Percentiles rank a stretch among this genome's conserved stretches.
Evolutionary conservation across 1,284 basidiomycete species (phyloP).

Genomic region (Tilletia walkeri): DNA sequence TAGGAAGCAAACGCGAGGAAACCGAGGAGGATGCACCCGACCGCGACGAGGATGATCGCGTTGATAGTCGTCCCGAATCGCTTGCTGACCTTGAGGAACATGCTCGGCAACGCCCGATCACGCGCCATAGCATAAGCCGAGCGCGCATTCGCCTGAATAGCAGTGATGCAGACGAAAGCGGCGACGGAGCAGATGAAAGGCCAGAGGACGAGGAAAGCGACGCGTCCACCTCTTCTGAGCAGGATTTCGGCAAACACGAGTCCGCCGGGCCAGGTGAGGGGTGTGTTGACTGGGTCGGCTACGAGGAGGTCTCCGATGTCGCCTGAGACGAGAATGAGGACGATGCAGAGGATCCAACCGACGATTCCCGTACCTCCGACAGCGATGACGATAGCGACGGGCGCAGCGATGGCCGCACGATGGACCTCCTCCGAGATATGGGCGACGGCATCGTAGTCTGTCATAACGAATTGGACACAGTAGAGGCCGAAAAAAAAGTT

Average conservation of each 20-base stretch:
- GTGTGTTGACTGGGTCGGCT: slow-evolving; percentile 10
- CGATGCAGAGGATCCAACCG: slow-evolving; percentile 58
- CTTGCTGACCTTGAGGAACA: slow-evolving; percentile 70
- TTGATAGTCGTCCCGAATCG: slow-evolving; percentile 70
- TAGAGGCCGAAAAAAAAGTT: slow-evolving; percentile 83
- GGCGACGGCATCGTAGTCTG: slow-evolving; percentile 57
- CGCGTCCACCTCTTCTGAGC: slow-evolving; percentile 42
- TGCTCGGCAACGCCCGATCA: slow-evolving; percentile 78
- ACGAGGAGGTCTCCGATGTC: slow-evolving; percentile 36
- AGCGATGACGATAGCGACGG: slow-evolving; percentile 77
- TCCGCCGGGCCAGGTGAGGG: slow-evolving; percentile 43
- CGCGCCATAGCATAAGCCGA: slow-evolving; percentile 87
- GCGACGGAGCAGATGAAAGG: slow-evolving; percentile 53
- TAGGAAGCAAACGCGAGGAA: slow-evolving; percentile 44
- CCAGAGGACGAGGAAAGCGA: slow-evolving; percentile 68
- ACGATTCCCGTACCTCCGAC: slow-evolving; percentile 59
- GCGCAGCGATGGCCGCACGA: slow-evolving; percentile 77
- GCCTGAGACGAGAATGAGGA: slow-evolving; percentile 73
- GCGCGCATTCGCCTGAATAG: slow-evolving; percentile 80
- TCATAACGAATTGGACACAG: slow-evolving; percentile 70
- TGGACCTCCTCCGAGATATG: slow-evolving; percentile 91
- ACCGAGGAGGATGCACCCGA: slow-evolving; percentile 55
- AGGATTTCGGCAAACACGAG: slow-evolving; percentile 53
- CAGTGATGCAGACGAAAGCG: slow-evolving; percentile 58
- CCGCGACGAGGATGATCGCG: slow-evolving; percentile 75